Percentiles rank a stretch among this genome's conserved stretches.
These are phyloP conservation scores for Dendrobium nobile DNA, from an alignment of 106 monocot species.

Conservation along the genomic window DNA sequence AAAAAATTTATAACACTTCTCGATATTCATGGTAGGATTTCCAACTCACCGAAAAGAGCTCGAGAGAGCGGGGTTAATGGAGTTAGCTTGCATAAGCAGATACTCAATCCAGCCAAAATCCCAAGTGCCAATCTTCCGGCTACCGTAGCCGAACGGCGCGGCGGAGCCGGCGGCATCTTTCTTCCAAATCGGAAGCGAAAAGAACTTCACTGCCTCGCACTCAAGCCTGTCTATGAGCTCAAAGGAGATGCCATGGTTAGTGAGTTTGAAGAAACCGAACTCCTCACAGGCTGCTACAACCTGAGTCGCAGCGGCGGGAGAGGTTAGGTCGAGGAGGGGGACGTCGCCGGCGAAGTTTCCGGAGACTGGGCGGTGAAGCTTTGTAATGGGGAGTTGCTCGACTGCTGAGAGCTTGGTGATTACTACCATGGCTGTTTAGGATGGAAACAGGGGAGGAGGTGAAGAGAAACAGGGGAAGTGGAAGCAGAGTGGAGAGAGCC, in stretches of 20 bases:
- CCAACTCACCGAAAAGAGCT: conserved; percentile 27
- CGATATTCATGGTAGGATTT: no score
- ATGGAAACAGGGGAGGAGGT: neutral
- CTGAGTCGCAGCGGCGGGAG: neutral
- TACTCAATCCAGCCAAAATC: conserved; percentile 91
- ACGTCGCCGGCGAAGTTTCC: neutral
- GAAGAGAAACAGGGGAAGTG: neutral
- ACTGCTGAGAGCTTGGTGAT: conserved; percentile 18
- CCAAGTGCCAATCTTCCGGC: conserved; percentile 56
- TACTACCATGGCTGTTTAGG: conserved; percentile 34
- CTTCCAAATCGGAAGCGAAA: conserved; percentile 33
- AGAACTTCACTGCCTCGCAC: conserved; percentile 45
- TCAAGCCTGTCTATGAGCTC: conserved; percentile 35
- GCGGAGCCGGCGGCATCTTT: conserved; percentile 32
- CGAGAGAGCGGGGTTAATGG: conserved; percentile 9
- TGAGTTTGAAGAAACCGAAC: conserved; percentile 74
- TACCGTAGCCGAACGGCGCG: conserved; percentile 68
- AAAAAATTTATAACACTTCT: no score
- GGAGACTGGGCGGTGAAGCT: neutral
- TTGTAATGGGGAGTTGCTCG: conserved; percentile 27
- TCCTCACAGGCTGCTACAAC: conserved; percentile 59
- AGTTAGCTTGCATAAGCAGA: conserved; percentile 46
- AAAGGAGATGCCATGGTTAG: conserved; percentile 41
- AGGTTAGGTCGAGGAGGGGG: conserved; percentile 41
- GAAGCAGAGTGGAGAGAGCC: no score